These are phyloP conservation scores for Metarhizium humberi DNA, from an alignment of 2,329 filamentous ascomycete genomes.

Conservation along the genomic window DNA sequence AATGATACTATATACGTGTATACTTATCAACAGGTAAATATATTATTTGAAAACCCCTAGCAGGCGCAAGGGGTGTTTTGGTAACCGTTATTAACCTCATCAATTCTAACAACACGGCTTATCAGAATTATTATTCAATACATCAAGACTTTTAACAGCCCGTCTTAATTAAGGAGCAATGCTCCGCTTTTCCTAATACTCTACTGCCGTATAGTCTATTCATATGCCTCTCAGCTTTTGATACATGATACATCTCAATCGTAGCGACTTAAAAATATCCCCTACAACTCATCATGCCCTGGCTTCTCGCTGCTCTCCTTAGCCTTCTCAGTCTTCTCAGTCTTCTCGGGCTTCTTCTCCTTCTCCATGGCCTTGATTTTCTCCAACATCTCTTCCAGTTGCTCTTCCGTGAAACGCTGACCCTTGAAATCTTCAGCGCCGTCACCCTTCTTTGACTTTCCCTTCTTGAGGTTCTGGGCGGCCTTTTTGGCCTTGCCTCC, in stretches of 20 bases:
- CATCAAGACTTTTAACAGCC: no score
- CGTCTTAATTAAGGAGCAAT: no score
- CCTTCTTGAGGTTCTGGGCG: constrained; percentile 23
- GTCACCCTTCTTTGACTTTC: constrained; percentile 26
- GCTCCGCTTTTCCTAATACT: neutral
- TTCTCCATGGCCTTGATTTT: constrained; percentile 23
- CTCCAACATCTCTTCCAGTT: constrained; percentile 34
- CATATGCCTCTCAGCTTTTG: constrained; percentile 1
- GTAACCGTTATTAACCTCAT: no score
- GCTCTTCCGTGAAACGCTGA: constrained; percentile 22
- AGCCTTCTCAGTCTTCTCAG: constrained; percentile 15
- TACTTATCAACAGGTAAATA: no score
- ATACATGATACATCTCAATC: constrained; percentile 1
- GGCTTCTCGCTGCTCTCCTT: constrained; percentile 15
- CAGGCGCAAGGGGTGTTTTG: no score
- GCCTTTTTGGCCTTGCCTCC: constrained; percentile 31
- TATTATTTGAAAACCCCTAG: no score
- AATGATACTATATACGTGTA: no score
- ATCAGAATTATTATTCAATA: no score
- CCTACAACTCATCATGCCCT: constrained; percentile 27
- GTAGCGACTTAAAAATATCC: neutral
- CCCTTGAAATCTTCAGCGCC: constrained; percentile 30
- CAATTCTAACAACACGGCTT: no score
- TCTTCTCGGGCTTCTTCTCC: constrained; percentile 16
- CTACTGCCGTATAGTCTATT: constrained; percentile 2